Percentiles rank a stretch among this genome's conserved stretches.
Conservation (phyloP, 2,329 filamentous ascomycete genomes). For the Xenosphaeropsis pyriputrescens region DNA sequence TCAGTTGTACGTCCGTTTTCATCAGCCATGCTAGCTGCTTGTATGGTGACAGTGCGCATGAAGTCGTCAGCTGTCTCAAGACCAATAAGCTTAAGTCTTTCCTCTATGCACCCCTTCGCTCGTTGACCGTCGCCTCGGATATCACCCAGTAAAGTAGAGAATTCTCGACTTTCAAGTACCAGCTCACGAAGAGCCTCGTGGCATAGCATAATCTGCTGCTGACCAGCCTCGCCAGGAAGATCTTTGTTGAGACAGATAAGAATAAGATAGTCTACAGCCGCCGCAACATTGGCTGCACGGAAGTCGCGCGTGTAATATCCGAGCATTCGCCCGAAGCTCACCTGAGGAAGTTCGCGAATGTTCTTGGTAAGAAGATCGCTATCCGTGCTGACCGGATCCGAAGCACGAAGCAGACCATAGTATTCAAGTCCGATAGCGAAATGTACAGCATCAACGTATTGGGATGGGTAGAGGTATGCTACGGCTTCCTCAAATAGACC, state of each 20-base stretch:
- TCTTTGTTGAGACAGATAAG: conserved; percentile 88
- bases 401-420: conserved; percentile 79
- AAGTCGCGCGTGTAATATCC: conserved; percentile 96
- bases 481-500: conserved; percentile 93
- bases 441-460: conserved; percentile 87
- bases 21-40: conserved; percentile 84
- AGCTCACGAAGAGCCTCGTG: conserved; percentile 88
- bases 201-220: conserved; percentile 67
- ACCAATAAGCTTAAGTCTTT: conserved; percentile 68
- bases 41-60: conserved; percentile 79
- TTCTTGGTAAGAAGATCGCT: conserved; percentile 56
- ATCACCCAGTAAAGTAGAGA: conserved; percentile 85
- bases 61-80: conserved; percentile 71
- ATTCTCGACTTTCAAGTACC: conserved; percentile 92
- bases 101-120: conserved; percentile 76
- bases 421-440: conserved; percentile 81
- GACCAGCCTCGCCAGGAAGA: conserved; percentile 57
- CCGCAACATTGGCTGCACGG: conserved; percentile 74
- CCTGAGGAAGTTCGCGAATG: conserved; percentile 57
- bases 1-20: conserved; percentile 89
- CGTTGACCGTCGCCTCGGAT: conserved; percentile 75
- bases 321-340: conserved; percentile 88
- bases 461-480: conserved; percentile 80
- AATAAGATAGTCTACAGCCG: conserved; percentile 84
- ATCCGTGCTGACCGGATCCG: conserved; percentile 61